These are phyloP conservation scores for Kluyveromyces siamensis DNA, from an alignment of 805 yeast species.

Conservation along the genomic window DNA sequence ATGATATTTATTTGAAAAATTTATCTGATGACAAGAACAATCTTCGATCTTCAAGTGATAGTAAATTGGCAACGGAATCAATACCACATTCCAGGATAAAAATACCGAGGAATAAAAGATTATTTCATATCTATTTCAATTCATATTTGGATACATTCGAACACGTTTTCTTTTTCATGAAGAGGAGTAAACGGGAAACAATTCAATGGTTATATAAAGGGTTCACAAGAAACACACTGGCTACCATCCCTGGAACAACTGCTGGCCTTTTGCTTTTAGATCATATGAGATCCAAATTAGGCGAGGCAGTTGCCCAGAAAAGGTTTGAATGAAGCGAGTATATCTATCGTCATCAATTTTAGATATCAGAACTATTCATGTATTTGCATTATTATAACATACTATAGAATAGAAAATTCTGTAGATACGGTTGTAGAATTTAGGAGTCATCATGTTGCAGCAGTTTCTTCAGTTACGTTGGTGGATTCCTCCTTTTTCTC, in stretches of 20 bases:
- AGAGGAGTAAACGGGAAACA: constrained; percentile 18
- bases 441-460: neutral
- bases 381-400: neutral
- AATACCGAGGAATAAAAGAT: constrained; percentile 11
- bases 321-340: neutral
- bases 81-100: constrained; percentile 6
- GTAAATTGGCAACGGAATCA: neutral
- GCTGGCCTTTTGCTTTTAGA: constrained; percentile 81
- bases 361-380: neutral
- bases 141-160: constrained; percentile 70
- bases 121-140: constrained; percentile 46
- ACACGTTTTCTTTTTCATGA: constrained; percentile 46
- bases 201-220: constrained; percentile 70
- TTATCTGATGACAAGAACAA: neutral
- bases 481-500: constrained; percentile 11
- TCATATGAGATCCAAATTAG: constrained; percentile 47
- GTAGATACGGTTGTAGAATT: neutral
- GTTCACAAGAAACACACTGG: constrained; percentile 57
- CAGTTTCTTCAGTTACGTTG: neutral
- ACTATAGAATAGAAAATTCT: neutral
- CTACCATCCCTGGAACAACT: constrained; percentile 82
- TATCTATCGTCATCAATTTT: neutral
- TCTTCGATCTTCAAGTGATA: neutral
- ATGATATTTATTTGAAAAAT: constrained; percentile 44
- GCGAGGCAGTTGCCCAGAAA: constrained; percentile 5